Conservation (phyloP, 495 filamentous ascomycete genomes). For the Neurospora sp. region DNA sequence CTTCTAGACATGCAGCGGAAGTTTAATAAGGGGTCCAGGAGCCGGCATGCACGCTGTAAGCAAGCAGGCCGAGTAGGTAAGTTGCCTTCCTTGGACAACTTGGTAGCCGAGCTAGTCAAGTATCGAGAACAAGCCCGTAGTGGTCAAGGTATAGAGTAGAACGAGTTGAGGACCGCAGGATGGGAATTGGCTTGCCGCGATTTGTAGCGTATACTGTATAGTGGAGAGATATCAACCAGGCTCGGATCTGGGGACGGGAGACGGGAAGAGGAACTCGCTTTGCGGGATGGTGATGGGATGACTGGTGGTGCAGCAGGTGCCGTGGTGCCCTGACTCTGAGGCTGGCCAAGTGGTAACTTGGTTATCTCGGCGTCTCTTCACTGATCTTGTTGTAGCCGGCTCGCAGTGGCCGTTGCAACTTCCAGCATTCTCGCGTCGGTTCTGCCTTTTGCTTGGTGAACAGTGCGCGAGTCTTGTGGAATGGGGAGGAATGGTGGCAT, state of each 20-base stretch:
- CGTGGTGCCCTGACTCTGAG: not conserved
- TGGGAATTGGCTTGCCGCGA: not conserved
- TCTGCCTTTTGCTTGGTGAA: not conserved
- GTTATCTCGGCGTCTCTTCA: not conserved
- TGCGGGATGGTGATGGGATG: not conserved
- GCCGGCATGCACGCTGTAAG: not conserved
- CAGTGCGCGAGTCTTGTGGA: not conserved
- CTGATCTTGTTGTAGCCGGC: not conserved
- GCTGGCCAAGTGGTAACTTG: not conserved
- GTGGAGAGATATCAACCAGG: not conserved
- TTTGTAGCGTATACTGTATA: not conserved
- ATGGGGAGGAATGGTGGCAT: not conserved
- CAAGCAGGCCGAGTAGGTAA: not conserved
- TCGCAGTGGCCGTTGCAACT: not conserved
- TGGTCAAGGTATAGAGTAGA: not conserved
- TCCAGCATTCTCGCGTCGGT: not conserved
- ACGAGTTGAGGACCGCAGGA: not conserved
- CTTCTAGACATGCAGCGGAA: not conserved
- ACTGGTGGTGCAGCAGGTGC: not conserved
- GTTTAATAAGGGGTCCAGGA: not conserved
- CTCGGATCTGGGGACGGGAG: not conserved
- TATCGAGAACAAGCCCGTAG: not conserved
- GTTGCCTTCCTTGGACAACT: not conserved
- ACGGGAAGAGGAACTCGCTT: not conserved
- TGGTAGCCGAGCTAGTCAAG: not conserved